A percentile compares a stretch with the other conserved stretches of the same genome.
Evolutionary conservation across 306 rosid species (phyloP).

Genomic region (Styphnolobium japonicum): DNA sequence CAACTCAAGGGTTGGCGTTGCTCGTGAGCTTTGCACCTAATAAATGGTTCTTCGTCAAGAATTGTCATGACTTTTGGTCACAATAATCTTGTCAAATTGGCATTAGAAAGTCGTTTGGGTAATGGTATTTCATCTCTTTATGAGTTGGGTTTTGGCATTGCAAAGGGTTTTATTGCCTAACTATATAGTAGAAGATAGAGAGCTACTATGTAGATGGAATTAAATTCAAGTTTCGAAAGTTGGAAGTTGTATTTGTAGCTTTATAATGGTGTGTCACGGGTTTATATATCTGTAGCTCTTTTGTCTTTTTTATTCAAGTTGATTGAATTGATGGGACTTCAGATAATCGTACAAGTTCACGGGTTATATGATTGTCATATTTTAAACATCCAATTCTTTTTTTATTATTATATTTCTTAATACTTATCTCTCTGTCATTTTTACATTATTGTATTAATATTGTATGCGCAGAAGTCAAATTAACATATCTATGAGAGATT

Average conservation of each 20-base stretch:
- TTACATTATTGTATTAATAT: too few relatives aligned
- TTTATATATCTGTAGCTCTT: conserved; percentile 13
- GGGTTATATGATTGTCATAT: conserved; percentile 23
- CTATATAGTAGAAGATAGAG: conserved; percentile 14
- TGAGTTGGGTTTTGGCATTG: conserved; percentile 18
- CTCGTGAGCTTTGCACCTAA: conserved; percentile 81
- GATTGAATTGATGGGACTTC: conserved; percentile 19
- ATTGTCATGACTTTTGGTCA: neutral
- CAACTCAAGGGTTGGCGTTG: conserved; percentile 76
- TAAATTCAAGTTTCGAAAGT: conserved; percentile 1
- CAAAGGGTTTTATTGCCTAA: conserved; percentile 11
- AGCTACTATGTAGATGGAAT: neutral
- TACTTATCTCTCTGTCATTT: too few relatives aligned
- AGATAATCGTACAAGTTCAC: conserved; percentile 30
- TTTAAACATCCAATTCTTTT: neutral
- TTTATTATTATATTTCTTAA: too few relatives aligned
- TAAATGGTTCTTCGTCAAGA: neutral
- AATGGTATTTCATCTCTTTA: neutral
- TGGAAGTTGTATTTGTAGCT: neutral
- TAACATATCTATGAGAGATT: too few relatives aligned
- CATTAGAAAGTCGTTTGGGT: neutral
- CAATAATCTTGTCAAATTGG: conserved; percentile 13
- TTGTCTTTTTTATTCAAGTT: conserved; percentile 26
- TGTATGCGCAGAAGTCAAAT: too few relatives aligned
- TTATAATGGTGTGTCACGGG: conserved; percentile 34